Conservation (phyloP, 2,329 filamentous ascomycete species). For the Trichocomaceae sp. region DNA sequence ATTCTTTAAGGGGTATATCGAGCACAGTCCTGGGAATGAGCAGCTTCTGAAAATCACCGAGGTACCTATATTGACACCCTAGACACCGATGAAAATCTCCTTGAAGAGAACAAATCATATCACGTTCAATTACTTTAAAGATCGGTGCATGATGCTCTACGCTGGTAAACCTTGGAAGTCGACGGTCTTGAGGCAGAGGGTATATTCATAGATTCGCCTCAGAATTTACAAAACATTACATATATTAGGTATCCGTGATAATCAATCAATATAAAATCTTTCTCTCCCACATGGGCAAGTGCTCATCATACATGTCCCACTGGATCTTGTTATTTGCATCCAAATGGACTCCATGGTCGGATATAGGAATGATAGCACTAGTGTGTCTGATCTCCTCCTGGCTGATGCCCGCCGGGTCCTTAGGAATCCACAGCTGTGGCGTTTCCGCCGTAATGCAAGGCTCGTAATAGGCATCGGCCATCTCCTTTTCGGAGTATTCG, state of each 20-base stretch:
- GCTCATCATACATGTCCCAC: constrained; percentile 53
- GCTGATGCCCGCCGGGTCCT: constrained; percentile 66
- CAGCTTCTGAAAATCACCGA: no score
- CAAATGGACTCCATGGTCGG: constrained; percentile 65
- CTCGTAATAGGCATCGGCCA: constrained; percentile 64
- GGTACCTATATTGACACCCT: no score
- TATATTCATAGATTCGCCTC: not conserved
- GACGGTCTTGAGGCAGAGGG: no score
- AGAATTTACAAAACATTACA: not conserved
- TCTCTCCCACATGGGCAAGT: constrained; percentile 51
- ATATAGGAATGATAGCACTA: constrained; percentile 64
- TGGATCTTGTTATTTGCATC: constrained; percentile 62
- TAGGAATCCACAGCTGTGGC: constrained; percentile 74
- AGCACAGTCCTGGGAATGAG: no score
- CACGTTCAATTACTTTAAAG: no score
- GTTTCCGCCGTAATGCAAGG: constrained; percentile 58
- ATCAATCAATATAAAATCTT: constrained; percentile 43
- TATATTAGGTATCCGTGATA: not conserved
- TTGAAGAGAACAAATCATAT: no score
- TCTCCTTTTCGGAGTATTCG: constrained; percentile 55
- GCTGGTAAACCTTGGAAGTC: no score
- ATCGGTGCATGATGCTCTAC: no score
- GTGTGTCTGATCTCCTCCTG: constrained; percentile 71
- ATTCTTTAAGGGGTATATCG: no score
- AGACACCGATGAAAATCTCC: no score